Evolutionary conservation across 139 green algal genomes (phyloP), one percentile per base, ranked within the genome.

Genomic region (Chlorella sp.): DNA sequence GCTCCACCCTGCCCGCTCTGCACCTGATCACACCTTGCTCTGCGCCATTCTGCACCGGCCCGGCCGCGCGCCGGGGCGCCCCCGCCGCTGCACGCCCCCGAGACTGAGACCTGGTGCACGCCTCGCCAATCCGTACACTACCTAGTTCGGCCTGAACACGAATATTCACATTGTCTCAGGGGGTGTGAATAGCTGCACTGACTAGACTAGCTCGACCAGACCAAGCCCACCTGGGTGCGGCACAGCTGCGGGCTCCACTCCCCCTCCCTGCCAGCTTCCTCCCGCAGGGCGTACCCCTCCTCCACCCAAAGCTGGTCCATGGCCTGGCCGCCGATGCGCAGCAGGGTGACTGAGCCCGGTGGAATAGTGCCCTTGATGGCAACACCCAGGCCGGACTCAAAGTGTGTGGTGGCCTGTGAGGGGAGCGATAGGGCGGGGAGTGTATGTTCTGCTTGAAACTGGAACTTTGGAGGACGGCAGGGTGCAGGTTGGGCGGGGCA

Each of bases 231-330:
- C 81, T 86, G 81, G 32, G 81, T 86, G 48, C 81, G 81, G 81
- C 81, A 86, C 16, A 86, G 81, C 48, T 71, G 57, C 21, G 48
- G 81, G 48, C 48, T 71, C 81, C 81, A 86, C 28, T 57, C 81
- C 32, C 32, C 53, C 4, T 19, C 81, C 15, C 11, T 0, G 24
- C 28, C 39, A 15, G 7, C 19, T 16, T 73, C 32, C 81, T 86
- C 30, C 37, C 22, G 77, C 53, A 86, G 81, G 28, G 37, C 81
- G 36, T 73, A 86, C 14, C 81, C 81, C 81, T 86, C 81, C 81
- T 86, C 48, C 48, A 86, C 48, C 81, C 81, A 86, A 30, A 86
- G 81, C 48, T 18, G 32, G 48, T 86, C 81, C 53, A 86, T 53
- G 53, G 0, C 32, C 18, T 26, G 15, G 30, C 81, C 81, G 53